Evolutionary conservation across 1,284 basidiomycete genomes (phyloP).

Genomic region (Takashimella koratensis): DNA sequence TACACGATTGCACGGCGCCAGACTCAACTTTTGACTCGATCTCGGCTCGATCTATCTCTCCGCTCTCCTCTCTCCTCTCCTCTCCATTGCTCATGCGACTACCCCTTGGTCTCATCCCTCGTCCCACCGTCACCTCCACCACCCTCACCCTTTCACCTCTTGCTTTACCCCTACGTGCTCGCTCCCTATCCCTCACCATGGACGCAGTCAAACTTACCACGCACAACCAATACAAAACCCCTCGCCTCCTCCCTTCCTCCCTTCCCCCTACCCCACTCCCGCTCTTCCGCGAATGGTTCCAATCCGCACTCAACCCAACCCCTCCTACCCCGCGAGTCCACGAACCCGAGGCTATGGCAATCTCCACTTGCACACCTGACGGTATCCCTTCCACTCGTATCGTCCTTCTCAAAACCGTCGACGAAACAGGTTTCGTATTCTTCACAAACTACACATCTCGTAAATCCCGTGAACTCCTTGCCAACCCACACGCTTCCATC

Average conservation of each 20-base stretch:
- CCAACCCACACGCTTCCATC: slow-evolving; percentile 74
- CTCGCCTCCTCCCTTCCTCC: slow-evolving; percentile 59
- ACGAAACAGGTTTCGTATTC: slow-evolving; percentile 83
- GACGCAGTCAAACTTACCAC: slow-evolving; percentile 56
- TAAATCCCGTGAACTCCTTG: slow-evolving; percentile 75
- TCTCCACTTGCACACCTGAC: slow-evolving; percentile 69
- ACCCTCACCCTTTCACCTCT: too few species aligned
- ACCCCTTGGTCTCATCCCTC: too few species aligned
- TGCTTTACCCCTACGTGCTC: too few species aligned
- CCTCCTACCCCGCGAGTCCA: slow-evolving; percentile 53
- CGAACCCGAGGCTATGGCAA: slow-evolving; percentile 83
- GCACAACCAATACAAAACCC: slow-evolving; percentile 70
- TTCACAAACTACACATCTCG: slow-evolving; percentile 94
- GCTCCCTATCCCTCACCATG: too few species aligned
- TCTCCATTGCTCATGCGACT: too few species aligned
- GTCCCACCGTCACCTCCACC: too few species aligned
- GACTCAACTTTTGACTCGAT: too few species aligned
- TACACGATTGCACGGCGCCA: too few species aligned
- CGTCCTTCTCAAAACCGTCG: slow-evolving; percentile 88
- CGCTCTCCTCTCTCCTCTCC: too few species aligned
- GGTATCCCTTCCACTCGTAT: slow-evolving; percentile 82
- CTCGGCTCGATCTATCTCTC: too few species aligned
- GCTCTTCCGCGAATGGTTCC: slow-evolving; percentile 83
- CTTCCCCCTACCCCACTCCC: slow-evolving; percentile 67
- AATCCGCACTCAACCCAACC: slow-evolving; percentile 53